Evolutionary conservation across 2,329 filamentous ascomycete species (phyloP), one percentile per base, ranked within the genome.

Genomic region (Grosmannia clavigera): DNA sequence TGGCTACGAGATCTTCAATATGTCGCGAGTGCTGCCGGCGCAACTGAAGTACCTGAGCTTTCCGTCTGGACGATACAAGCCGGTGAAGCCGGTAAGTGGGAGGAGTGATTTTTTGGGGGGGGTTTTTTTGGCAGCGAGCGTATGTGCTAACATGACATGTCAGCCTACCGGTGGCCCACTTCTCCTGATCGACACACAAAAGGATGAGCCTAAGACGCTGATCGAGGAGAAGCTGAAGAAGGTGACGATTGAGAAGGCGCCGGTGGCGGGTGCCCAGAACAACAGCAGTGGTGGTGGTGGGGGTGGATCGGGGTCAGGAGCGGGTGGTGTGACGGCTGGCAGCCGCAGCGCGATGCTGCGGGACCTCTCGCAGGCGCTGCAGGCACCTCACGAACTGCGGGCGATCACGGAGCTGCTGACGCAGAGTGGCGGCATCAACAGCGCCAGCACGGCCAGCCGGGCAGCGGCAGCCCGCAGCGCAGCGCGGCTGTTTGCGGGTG

Each of bases 41-140:
- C 94, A 99, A 76, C 82, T 97, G 69, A 96, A 95, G 78, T 96
- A 92, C 73, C 90, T 99, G 69, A 95, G 85, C 73, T 96, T 99
- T 79, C 84, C 90, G 56, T 83, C 89, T 64, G 88, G 89, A 54
- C 86, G 95, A 67, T 99, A 96, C 75, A 90, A 88, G 79, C 92
- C 94, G 43, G 92, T 97, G 62, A 84, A 84, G 73, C 81, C 95
- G 83, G 90, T 92, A 76, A 71, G 54, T 56, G 22, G 22, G 22
- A 22, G 22, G 22, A 22, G 22, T 22, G 22, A 22, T 22, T 22
- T 22, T 22, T 22, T 22, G 1, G 22, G 22, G 22, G 22, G 22
- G 22, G 1, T 1, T 22, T 22, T 22, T 22, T 22, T 22, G 22
- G 22, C 22, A 22, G 22, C 22, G 22, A 22, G 22, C 22, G 22